Conservation (phyloP, 352 stramenopile genomes). For the Globisporangium ultimum region DNA sequence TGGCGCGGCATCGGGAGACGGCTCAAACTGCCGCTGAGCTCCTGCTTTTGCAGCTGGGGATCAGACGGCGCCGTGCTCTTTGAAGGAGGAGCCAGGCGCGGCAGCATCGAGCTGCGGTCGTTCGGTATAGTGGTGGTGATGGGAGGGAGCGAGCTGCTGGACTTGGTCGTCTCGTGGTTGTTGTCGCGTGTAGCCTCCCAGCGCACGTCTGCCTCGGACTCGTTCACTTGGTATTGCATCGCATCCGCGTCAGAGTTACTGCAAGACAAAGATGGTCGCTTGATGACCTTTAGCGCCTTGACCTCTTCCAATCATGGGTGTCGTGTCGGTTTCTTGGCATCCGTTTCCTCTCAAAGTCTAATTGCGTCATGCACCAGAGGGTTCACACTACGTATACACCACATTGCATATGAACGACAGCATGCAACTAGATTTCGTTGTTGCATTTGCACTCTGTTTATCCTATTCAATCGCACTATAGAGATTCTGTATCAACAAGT, state of each 20-base stretch:
- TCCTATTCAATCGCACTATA: too few species aligned
- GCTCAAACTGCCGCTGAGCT: constrained; percentile 12
- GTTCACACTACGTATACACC: neutral
- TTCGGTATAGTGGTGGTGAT: constrained; percentile 4
- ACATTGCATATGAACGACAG: neutral
- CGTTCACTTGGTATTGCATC: constrained; percentile 4
- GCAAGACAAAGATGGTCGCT: neutral
- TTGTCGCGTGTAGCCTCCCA: constrained; percentile 8
- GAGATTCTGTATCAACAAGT: too few species aligned
- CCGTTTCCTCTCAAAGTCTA: neutral
- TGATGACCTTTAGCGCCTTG: neutral
- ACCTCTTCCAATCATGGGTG: too few species aligned
- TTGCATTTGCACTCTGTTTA: constrained; percentile 1
- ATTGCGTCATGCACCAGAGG: neutral
- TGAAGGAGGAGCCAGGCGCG: constrained; percentile 1
- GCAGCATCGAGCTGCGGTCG: too few species aligned
- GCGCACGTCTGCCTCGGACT: constrained; percentile 5
- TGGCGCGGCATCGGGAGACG: constrained; percentile 24
- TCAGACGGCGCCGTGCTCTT: neutral
- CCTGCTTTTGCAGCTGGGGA: neutral
- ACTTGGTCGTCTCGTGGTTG: neutral
- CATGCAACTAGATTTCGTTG: constrained; percentile 5
- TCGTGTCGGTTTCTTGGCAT: too few species aligned
- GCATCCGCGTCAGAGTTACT: neutral
- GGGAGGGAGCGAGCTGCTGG: constrained; percentile 3